Evolutionary conservation across 495 filamentous ascomycete genomes (phyloP).

Genomic region (Lentithecium fluviatile): DNA sequence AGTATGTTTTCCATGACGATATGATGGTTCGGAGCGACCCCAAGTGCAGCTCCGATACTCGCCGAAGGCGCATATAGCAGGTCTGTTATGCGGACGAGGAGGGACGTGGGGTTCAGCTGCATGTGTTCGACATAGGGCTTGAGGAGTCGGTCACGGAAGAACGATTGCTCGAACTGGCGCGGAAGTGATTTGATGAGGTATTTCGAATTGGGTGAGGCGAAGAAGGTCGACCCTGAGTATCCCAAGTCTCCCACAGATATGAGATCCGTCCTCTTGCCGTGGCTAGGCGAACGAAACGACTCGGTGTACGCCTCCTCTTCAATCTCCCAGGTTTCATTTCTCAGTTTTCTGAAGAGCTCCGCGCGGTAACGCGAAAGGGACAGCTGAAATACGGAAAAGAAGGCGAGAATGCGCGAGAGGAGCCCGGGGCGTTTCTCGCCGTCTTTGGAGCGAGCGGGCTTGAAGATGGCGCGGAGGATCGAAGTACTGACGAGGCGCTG

Average conservation of each 20-base stretch:
- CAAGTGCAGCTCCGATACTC: slow-evolving; percentile 56
- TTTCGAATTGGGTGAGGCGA: slow-evolving; percentile 57
- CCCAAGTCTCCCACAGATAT: slow-evolving; percentile 57
- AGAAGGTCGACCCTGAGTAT: slow-evolving; percentile 69
- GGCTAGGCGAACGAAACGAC: slow-evolving; percentile 49
- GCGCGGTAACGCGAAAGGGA: slow-evolving; percentile 29
- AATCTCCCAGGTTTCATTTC: slow-evolving; percentile 50
- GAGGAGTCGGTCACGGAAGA: slow-evolving; percentile 64
- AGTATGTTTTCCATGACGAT: slow-evolving; percentile 73
- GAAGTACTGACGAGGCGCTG: slow-evolving; percentile 32
- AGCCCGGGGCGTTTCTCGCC: slow-evolving; percentile 20
- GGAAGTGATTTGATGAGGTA: slow-evolving; percentile 68
- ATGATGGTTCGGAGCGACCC: slow-evolving; percentile 61
- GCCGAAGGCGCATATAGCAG: slow-evolving; percentile 55
- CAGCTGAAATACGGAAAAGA: slow-evolving; percentile 38
- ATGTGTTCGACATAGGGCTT: slow-evolving; percentile 61
- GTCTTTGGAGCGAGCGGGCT: slow-evolving; percentile 6
- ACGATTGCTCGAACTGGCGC: slow-evolving; percentile 63
- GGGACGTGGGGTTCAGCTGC: slow-evolving; percentile 52
- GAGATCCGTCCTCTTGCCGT: slow-evolving; percentile 39
- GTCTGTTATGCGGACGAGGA: slow-evolving; percentile 68
- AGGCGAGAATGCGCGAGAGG: slow-evolving; percentile 34
- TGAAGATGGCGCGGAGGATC: slow-evolving; percentile 39
- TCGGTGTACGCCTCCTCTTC: slow-evolving; percentile 55
- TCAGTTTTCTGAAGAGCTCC: slow-evolving; percentile 38